These are phyloP conservation scores for Phyllosticta citrichinensis DNA, from an alignment of 2,329 filamentous ascomycete species.

Conservation along the genomic window DNA sequence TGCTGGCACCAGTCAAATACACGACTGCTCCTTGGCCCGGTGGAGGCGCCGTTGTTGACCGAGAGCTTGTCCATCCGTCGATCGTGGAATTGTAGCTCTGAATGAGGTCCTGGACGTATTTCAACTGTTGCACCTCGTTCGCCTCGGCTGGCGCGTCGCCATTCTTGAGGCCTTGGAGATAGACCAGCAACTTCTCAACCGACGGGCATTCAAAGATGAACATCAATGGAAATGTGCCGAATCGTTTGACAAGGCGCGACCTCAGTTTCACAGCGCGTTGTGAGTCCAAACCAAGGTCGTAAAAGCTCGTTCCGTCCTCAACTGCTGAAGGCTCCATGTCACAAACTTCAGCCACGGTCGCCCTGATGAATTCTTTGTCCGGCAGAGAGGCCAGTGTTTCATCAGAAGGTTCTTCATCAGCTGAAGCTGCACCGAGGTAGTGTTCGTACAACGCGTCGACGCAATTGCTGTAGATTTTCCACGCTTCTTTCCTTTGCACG, in stretches of 20 bases:
- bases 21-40: neutral
- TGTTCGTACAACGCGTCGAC: constrained; percentile 13
- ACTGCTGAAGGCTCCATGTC: neutral
- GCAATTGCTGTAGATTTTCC: constrained; percentile 15
- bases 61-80: neutral
- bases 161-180: neutral
- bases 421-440: neutral
- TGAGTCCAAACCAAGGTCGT: constrained; percentile 9
- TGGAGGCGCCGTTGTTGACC: too few relatives aligned
- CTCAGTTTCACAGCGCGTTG: constrained; percentile 17
- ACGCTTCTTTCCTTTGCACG: constrained; percentile 22
- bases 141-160: neutral
- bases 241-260: constrained; percentile 14
- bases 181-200: constrained; percentile 13
- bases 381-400: neutral
- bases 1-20: constrained; percentile 11
- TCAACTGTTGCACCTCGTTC: neutral
- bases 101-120: neutral
- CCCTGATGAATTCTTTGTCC: neutral
- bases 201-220: constrained; percentile 22
- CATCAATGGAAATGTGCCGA: constrained; percentile 19
- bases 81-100: neutral
- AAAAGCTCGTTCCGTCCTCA: constrained; percentile 1
- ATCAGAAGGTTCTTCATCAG: neutral
- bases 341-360: neutral